phyloP scores from a whole-genome alignment of 495 filamentous ascomycete species.

The Penicillium angulare region DNA sequence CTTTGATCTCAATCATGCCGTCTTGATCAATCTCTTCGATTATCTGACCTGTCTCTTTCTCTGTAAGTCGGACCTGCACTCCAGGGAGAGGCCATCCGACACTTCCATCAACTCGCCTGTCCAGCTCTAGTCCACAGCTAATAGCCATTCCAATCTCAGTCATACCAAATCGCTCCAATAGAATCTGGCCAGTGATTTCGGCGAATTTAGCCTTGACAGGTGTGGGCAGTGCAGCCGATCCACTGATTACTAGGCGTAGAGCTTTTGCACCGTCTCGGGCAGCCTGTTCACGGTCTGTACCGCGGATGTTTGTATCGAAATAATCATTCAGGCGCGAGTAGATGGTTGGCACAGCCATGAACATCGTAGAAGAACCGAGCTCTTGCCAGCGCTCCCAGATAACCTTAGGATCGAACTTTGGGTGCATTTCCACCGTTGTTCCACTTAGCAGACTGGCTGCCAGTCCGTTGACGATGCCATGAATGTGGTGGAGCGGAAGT shows the following conservation, averaged over 20 bases:
- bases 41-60: constrained; percentile 37
- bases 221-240: constrained; percentile 44
- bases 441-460: constrained; percentile 39
- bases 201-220: constrained; percentile 41
- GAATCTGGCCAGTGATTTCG: constrained; percentile 37
- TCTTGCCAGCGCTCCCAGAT: constrained; percentile 46
- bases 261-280: constrained; percentile 33
- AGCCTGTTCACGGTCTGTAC: constrained; percentile 33
- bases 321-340: constrained; percentile 47
- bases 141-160: constrained; percentile 50
- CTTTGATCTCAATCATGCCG: constrained; percentile 48
- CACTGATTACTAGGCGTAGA: constrained; percentile 40
- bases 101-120: constrained; percentile 41
- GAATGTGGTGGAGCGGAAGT: constrained; percentile 45
- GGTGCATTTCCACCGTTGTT: constrained; percentile 43
- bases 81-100: constrained; percentile 48
- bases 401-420: constrained; percentile 43
- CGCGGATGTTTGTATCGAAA: constrained; percentile 41
- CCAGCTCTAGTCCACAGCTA: constrained; percentile 39
- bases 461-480: constrained; percentile 45
- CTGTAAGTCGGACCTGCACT: constrained; percentile 40
- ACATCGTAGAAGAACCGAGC: constrained; percentile 38
- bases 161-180: constrained; percentile 49
- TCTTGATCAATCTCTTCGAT: constrained; percentile 35
- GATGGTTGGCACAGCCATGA: constrained; percentile 48